phyloP scores from a whole-genome alignment of 2,329 filamentous ascomycete species.

The Dothideomycetidae sp. region DNA sequence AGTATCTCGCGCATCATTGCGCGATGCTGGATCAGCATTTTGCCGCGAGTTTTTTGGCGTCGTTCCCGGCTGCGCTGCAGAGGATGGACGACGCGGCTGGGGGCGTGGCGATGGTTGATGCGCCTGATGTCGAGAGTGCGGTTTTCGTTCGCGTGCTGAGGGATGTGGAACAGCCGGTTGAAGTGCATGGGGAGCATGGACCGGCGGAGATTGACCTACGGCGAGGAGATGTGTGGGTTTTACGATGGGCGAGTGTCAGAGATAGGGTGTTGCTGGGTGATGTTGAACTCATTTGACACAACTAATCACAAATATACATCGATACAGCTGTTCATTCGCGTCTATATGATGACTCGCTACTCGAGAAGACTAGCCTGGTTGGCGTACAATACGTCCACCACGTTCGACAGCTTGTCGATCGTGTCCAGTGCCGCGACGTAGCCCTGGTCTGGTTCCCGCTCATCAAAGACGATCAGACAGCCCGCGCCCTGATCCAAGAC shows the following conservation, averaged over 20 bases:
- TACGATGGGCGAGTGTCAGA: slow-evolving; percentile 42
- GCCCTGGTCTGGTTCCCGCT: slow-evolving; percentile 80
- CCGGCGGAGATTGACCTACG: slow-evolving; percentile 27
- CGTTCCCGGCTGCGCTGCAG: slow-evolving; percentile 66
- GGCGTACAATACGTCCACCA: slow-evolving; percentile 93
- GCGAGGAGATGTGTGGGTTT: slow-evolving; percentile 43
- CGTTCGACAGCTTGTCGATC: slow-evolving; percentile 91
- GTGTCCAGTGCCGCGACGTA: slow-evolving; percentile 91
- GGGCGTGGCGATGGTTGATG: slow-evolving; percentile 83
- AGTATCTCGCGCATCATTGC: slow-evolving; percentile 76
- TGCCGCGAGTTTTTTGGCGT: slow-evolving; percentile 64
- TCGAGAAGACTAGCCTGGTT: slow-evolving; percentile 95
- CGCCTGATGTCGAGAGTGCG: slow-evolving; percentile 65
- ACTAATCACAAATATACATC: too few relatives aligned
- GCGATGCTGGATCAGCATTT: slow-evolving; percentile 75
- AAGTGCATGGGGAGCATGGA: slow-evolving; percentile 47
- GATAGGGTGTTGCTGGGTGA: slow-evolving; percentile 61
- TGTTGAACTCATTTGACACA: slow-evolving; percentile 46
- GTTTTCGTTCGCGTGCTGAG: slow-evolving; percentile 68
- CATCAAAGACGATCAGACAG: slow-evolving; percentile 92
- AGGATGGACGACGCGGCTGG: slow-evolving; percentile 82
- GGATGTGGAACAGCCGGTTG: slow-evolving; percentile 39
- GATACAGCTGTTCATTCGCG: too few relatives aligned
- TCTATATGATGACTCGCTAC: slow-evolving; percentile 43
- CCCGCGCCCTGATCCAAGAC: slow-evolving; percentile 96